Conservation (phyloP, 2,329 filamentous ascomycete genomes). For the Fusarium papillatum region DNA sequence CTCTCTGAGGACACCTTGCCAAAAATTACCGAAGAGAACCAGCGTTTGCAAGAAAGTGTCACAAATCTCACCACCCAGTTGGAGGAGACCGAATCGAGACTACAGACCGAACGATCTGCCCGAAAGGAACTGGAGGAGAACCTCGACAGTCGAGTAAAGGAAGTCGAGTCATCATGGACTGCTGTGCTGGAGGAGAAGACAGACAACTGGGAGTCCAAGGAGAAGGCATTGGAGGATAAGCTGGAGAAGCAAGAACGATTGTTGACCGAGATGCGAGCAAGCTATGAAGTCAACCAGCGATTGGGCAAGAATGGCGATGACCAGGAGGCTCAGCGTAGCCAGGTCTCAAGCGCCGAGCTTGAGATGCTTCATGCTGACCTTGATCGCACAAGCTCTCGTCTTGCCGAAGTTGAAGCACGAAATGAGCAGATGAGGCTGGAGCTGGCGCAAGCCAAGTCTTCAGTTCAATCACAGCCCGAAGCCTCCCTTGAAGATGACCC, state of each 20-base stretch:
- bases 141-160: conserved; percentile 85
- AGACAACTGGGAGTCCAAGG: conserved; percentile 96
- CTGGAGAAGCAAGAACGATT: conserved; percentile 93
- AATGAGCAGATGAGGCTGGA: conserved; percentile 95
- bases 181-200: conserved; percentile 94
- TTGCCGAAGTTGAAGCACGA: conserved; percentile 92
- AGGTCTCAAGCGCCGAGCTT: conserved; percentile 88
- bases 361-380: conserved; percentile 94
- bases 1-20: conserved; percentile 93
- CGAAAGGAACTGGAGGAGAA: conserved; percentile 83
- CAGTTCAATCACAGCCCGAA: conserved; percentile 70
- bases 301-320: conserved; percentile 80
- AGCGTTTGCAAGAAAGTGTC: conserved; percentile 86
- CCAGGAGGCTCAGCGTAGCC: conserved; percentile 68
- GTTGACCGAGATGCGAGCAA: conserved; percentile 95
- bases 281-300: conserved; percentile 95
- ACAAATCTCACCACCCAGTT: conserved; percentile 82
- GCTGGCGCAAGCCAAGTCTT: conserved; percentile 87
- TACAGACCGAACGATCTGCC: conserved; percentile 83
- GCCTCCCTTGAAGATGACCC: conserved; percentile 88
- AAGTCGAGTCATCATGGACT: conserved; percentile 90
- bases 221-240: conserved; percentile 92
- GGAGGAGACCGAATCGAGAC: conserved; percentile 83
- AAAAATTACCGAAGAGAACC: conserved; percentile 89
- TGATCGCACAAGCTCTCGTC: conserved; percentile 86